Conservation (phyloP, 441 rosid genomes). For the Gossypium davidsonii region DNA sequence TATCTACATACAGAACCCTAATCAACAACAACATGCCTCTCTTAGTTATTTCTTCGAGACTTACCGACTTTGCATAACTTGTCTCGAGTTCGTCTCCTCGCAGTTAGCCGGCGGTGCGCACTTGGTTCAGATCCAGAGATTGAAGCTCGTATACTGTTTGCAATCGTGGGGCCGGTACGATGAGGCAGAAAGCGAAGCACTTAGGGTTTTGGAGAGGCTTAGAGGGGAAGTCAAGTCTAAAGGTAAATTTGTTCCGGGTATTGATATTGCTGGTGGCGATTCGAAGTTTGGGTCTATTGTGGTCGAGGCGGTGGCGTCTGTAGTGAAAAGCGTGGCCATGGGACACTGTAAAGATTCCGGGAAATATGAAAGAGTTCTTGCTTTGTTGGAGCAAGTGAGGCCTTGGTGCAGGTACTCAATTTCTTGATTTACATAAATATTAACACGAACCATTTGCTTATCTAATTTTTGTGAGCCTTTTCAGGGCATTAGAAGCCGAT, state of each 20-base stretch:
- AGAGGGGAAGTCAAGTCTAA: constrained; percentile 17
- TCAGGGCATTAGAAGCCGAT: constrained; percentile 58
- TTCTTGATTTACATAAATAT: neutral
- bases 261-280: constrained; percentile 28
- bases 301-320: constrained; percentile 45
- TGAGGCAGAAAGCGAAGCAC: constrained; percentile 42
- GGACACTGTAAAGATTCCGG: constrained; percentile 33
- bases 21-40: constrained; percentile 14
- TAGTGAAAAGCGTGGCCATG: constrained; percentile 52
- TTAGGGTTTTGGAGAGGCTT: constrained; percentile 47
- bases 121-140: constrained; percentile 46
- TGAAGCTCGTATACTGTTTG: constrained; percentile 45
- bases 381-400: constrained; percentile 52
- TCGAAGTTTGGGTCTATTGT: constrained; percentile 42
- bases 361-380: constrained; percentile 36
- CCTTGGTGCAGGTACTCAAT: constrained; percentile 61
- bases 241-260: constrained; percentile 34
- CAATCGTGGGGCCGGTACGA: constrained; percentile 44
- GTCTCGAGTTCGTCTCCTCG: constrained; percentile 57
- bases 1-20: constrained; percentile 27
- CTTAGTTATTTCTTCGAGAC: constrained; percentile 31
- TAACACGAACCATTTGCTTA: neutral
- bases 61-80: constrained; percentile 56
- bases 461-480: neutral
- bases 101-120: constrained; percentile 64